A percentile compares a stretch with the other conserved stretches of the same genome.
Evolutionary conservation across 2,329 filamentous ascomycete genomes (phyloP).

Genomic region (Clathrospora elynae): DNA sequence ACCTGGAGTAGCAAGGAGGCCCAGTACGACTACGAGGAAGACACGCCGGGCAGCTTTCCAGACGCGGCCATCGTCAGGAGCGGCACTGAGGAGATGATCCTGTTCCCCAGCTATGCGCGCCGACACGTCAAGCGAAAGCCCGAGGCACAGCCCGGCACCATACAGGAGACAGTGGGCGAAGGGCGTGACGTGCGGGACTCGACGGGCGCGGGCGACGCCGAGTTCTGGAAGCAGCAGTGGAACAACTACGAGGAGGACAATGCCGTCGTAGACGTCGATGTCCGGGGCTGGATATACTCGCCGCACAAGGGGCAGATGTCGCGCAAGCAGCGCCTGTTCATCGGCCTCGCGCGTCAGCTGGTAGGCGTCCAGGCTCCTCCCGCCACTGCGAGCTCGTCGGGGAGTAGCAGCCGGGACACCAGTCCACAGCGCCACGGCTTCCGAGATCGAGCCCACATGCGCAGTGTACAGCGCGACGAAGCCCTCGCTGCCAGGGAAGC

Average conservation of each 20-base stretch:
- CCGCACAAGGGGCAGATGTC: conserved; percentile 85
- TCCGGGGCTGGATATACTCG: conserved; percentile 92
- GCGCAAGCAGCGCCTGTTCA: conserved; percentile 81
- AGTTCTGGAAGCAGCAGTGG: conserved; percentile 81
- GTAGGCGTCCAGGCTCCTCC: conserved; percentile 80
- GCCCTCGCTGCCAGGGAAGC: conserved; percentile 76
- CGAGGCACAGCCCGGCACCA: conserved; percentile 43
- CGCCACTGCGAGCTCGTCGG: conserved; percentile 32
- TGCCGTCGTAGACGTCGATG: conserved; percentile 90
- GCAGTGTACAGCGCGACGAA: conserved; percentile 62
- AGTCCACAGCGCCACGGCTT: conserved; percentile 49
- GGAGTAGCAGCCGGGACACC: conserved; percentile 53
- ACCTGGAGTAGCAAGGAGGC: conserved; percentile 56
- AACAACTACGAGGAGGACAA: conserved; percentile 78
- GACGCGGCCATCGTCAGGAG: conserved; percentile 79
- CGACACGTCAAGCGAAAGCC: conserved; percentile 63
- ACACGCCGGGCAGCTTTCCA: conserved; percentile 78
- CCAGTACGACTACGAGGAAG: conserved; percentile 49
- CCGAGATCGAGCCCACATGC: conserved; percentile 49
- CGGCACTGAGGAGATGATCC: conserved; percentile 87
- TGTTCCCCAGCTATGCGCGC: conserved; percentile 93
- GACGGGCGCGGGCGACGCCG: conserved; percentile 62
- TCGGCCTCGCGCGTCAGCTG: conserved; percentile 83
- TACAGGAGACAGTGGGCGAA: conserved; percentile 48
- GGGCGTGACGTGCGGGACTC: conserved; percentile 52